Conservation (phyloP, 2,329 filamentous ascomycete species). For the Clarireedia homoeocarpa region DNA sequence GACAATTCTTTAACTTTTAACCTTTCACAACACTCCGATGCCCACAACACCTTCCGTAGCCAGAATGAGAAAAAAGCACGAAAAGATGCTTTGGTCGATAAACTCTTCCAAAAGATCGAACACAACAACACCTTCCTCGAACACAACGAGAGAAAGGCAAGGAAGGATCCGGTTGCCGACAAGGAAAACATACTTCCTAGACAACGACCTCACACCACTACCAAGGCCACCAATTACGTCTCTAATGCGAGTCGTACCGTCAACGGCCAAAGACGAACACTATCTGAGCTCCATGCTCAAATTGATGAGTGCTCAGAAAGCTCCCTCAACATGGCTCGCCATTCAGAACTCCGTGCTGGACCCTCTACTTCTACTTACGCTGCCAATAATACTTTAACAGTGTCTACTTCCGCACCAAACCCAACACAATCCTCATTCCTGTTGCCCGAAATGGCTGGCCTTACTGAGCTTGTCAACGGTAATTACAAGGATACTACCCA, state of each 20-base stretch:
- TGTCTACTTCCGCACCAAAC: not conserved
- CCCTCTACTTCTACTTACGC: not conserved
- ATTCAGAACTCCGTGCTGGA: not conserved
- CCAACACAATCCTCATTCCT: not conserved
- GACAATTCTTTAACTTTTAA: no score
- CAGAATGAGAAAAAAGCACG: not conserved
- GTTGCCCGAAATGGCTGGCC: not conserved
- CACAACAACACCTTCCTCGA: not conserved
- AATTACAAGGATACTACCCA: not conserved
- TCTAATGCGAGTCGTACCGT: conserved; percentile 27
- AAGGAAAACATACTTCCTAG: conserved; percentile 19
- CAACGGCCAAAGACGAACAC: conserved; percentile 36
- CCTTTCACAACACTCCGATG: not conserved
- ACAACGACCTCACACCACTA: conserved; percentile 2
- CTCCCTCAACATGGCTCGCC: conserved; percentile 29
- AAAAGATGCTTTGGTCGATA: not conserved
- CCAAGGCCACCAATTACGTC: conserved; percentile 16
- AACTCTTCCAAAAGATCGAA: not conserved
- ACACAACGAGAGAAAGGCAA: not conserved
- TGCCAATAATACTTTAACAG: not conserved
- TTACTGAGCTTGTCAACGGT: not conserved
- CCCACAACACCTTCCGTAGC: not conserved
- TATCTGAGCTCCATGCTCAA: conserved; percentile 49
- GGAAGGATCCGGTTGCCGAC: conserved; percentile 1
- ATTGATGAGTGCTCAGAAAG: conserved; percentile 44